Evolutionary conservation across 176 grass and related monocot species (phyloP), one percentile per base, ranked within the genome.

Genomic region (Avena insularis): DNA sequence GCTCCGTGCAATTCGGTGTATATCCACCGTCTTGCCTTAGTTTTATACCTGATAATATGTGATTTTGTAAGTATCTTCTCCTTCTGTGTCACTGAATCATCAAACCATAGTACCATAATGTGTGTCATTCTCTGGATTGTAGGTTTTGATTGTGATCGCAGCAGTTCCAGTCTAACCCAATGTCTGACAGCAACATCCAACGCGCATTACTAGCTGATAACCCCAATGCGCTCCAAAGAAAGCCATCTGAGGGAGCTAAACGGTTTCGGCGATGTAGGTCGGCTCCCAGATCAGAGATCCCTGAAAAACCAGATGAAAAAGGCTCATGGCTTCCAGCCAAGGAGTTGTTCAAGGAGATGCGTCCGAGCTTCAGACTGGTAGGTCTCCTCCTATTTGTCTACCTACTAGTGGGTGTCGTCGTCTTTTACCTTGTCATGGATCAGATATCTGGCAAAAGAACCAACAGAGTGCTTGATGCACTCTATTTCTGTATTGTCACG

Each of bases 401-500:
- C 87, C 90, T 98, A 2, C 86, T 93, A 49, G 71, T 62, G 14
- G 90, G 93, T 3, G 90, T 81, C 66, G 35, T 82, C 47, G 50
- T 86, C 46, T 98, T 98, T 85, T 96, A 94, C 67, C 64, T 91
- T 73, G 87, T 94, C 53, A 83, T 90, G 75, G 86, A 88, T 88
- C 92, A 98, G 84, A 75, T 98, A 64, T 77, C 81, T 21, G 96
- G 96, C 25, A 85, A 77, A 57, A 87, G 57, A 84, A 98, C 96
- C 6, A 85, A 87, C 67, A 88, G 85, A 62, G 79, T 98, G 76
- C 85, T 98, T 29, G 96, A 98, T 77, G 96, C 96, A 5, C 6
- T 98, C 8, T 96, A 98, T 31, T 98, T 98, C 53, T 91, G 87
- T 69, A 90, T 96, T 17, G 93, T 96, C 64, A 96, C 93, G 9